Conservation (phyloP, 257 asterid genomes). For the Rubia yunnanensis region DNA sequence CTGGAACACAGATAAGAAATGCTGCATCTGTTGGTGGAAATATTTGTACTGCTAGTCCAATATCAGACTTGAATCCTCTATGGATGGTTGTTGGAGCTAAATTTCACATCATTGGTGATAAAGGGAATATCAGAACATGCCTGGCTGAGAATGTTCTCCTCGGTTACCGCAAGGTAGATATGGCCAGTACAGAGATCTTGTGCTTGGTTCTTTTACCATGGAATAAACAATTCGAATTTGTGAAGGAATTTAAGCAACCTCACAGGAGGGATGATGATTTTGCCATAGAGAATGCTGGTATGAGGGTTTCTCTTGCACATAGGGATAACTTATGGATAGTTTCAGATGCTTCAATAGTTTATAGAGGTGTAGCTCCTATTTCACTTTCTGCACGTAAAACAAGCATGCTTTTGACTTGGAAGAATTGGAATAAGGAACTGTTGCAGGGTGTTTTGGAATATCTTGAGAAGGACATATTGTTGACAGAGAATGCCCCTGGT, state of each 20-base stretch:
- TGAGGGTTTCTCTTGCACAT: slow-evolving; percentile 64
- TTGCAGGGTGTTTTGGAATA: slow-evolving; percentile 50
- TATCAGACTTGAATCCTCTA: slow-evolving; percentile 91
- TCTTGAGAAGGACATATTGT: slow-evolving; percentile 58
- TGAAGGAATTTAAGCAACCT: slow-evolving; percentile 90
- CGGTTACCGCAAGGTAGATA: slow-evolving; percentile 85
- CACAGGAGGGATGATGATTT: slow-evolving; percentile 95
- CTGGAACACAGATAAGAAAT: slow-evolving; percentile 86
- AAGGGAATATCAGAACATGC: slow-evolving; percentile 54
- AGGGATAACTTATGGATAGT: slow-evolving; percentile 57
- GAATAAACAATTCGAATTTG: slow-evolving; percentile 56
- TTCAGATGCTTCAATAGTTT: slow-evolving; percentile 64
- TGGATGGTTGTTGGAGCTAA: slow-evolving; percentile 85
- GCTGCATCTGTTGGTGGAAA: slow-evolving; percentile 91
- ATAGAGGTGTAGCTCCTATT: slow-evolving; percentile 90
- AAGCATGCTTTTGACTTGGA: slow-evolving; percentile 52
- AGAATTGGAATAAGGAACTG: slow-evolving; percentile 58
- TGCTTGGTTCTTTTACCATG: slow-evolving; percentile 79
- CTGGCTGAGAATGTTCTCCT: slow-evolving; percentile 58
- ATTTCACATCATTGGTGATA: slow-evolving; percentile 52
- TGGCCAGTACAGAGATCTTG: slow-evolving; percentile 63
- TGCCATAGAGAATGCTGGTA: slow-evolving; percentile 92
- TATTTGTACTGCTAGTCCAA: slow-evolving; percentile 97
- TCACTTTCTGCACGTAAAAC: slow-evolving; percentile 54
- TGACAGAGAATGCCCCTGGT: slow-evolving; percentile 88